Conservation (phyloP, 2,329 filamentous ascomycete species). For the Penicillium aurantiogriseum region DNA sequence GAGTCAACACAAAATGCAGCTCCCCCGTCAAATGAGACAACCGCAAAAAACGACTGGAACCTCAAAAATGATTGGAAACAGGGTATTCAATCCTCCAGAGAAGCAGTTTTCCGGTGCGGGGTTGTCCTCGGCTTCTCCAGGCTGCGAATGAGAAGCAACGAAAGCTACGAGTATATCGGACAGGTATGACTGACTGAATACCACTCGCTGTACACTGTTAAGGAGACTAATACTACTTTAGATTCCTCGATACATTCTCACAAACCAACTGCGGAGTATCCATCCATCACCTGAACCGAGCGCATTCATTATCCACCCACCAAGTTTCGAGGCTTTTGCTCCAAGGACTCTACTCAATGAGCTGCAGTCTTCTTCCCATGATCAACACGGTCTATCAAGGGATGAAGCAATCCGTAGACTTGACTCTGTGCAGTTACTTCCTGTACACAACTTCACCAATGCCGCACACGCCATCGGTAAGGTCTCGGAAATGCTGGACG, state of each 20-base stretch:
- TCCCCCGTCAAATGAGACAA: neutral
- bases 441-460: conserved; percentile 32
- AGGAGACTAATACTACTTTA: conserved; percentile 10
- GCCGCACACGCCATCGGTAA: conserved; percentile 32
- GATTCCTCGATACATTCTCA: conserved; percentile 34
- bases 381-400: conserved; percentile 18
- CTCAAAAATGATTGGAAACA: conserved; percentile 25
- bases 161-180: conserved; percentile 31
- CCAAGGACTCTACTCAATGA: conserved; percentile 32
- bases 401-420: conserved; percentile 33
- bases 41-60: conserved; percentile 23
- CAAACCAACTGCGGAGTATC: conserved; percentile 19
- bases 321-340: conserved; percentile 30
- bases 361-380: conserved; percentile 18
- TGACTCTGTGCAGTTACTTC: conserved; percentile 35
- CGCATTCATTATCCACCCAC: conserved; percentile 38
- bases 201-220: neutral
- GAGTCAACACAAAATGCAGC: neutral
- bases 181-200: conserved; percentile 23
- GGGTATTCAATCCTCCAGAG: conserved; percentile 16
- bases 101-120: conserved; percentile 29
- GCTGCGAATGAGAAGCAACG: conserved; percentile 22
- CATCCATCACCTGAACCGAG: conserved; percentile 16
- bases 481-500: conserved; percentile 30
- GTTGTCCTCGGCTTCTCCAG: conserved; percentile 36